These are phyloP conservation scores for Cyclotella sp. DNA, from an alignment of 108 stramenopile species.

Conservation along the genomic window DNA sequence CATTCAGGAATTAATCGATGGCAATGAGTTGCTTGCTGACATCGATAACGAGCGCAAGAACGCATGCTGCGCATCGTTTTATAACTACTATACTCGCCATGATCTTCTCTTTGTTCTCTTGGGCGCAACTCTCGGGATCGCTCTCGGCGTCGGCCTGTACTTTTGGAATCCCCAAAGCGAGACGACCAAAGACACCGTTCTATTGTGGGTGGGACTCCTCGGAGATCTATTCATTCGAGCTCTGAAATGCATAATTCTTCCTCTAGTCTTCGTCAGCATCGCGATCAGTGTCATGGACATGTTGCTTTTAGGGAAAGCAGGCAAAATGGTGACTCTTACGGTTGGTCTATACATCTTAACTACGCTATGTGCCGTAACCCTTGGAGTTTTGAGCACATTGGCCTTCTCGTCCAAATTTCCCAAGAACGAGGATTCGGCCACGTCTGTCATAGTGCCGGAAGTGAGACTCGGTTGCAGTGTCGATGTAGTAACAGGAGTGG, in stretches of 20 bases:
- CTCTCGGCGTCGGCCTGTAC: slow-evolving; percentile 40
- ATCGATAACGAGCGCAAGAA: not conserved
- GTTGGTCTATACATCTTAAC: slow-evolving; percentile 47
- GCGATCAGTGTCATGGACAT: slow-evolving; percentile 55
- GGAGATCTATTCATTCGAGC: slow-evolving; percentile 54
- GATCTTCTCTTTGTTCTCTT: not conserved
- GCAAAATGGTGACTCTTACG: slow-evolving; percentile 42
- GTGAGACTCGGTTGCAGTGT: slow-evolving; percentile 30
- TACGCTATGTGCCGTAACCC: not conserved
- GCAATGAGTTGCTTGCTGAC: no score
- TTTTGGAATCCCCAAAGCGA: slow-evolving; percentile 48
- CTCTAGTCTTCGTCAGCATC: slow-evolving; percentile 54
- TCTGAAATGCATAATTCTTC: slow-evolving; percentile 49
- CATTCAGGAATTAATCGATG: no score
- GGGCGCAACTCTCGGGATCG: slow-evolving; percentile 22
- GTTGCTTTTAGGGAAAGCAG: slow-evolving; percentile 47
- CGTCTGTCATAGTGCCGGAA: not conserved
- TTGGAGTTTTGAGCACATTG: not conserved
- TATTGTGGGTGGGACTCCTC: slow-evolving; percentile 54
- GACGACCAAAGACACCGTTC: slow-evolving; percentile 23
- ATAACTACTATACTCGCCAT: not conserved
- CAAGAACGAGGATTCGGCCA: not conserved
- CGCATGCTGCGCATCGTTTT: not conserved
- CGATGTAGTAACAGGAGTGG: not conserved
- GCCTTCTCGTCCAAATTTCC: not conserved